Conservation (phyloP, 2,329 filamentous ascomycete species). For the Graphilbum ipis-grandicollis region DNA sequence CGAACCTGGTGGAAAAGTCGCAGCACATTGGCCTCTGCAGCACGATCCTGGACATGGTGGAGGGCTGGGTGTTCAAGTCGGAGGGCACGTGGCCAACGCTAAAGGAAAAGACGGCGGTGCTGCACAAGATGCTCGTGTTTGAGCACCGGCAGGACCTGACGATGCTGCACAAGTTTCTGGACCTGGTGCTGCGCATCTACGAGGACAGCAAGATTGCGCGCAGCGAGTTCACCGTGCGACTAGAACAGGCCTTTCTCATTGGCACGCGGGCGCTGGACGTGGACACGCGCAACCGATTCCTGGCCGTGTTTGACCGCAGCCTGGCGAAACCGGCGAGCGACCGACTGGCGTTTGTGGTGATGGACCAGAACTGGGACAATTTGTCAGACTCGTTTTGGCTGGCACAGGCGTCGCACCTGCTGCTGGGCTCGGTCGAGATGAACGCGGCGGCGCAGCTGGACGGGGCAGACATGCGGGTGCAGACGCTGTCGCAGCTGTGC, state of each 20-base stretch:
- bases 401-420: slow-evolving; percentile 80
- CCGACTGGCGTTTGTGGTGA: slow-evolving; percentile 74
- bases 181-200: slow-evolving; percentile 94
- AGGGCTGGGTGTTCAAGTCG: slow-evolving; percentile 89
- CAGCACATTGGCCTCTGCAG: slow-evolving; percentile 72
- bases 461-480: slow-evolving; percentile 64
- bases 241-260: slow-evolving; percentile 97
- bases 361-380: slow-evolving; percentile 92
- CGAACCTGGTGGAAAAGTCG: slow-evolving; percentile 89
- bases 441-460: slow-evolving; percentile 64
- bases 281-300: slow-evolving; percentile 92
- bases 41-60: slow-evolving; percentile 86
- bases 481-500: slow-evolving; percentile 58
- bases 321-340: slow-evolving; percentile 83
- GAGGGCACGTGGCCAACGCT: slow-evolving; percentile 91
- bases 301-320: slow-evolving; percentile 89
- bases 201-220: slow-evolving; percentile 92
- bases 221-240: slow-evolving; percentile 86
- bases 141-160: slow-evolving; percentile 70
- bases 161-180: slow-evolving; percentile 81
- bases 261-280: slow-evolving; percentile 86
- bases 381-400: slow-evolving; percentile 93
- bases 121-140: slow-evolving; percentile 98
- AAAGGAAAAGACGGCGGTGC: slow-evolving; percentile 95
- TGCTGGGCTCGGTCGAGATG: slow-evolving; percentile 82